phyloP scores from a whole-genome alignment of 768 basidiomycete species.

The Tephrocybe rancida region DNA sequence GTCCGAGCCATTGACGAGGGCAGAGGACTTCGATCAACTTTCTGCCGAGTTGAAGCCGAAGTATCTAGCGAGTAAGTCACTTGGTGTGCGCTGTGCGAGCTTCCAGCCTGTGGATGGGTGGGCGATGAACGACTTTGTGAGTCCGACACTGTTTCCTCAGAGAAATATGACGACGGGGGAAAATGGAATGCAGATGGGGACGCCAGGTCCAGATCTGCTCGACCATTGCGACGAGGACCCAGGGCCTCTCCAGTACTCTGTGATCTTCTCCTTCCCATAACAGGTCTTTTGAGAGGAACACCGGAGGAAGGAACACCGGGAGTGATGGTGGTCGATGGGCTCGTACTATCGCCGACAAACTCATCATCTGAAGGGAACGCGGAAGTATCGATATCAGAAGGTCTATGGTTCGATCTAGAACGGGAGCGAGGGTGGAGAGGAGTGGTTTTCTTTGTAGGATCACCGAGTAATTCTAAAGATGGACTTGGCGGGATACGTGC shows the following conservation, averaged over 20 bases:
- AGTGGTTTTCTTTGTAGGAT: slow-evolving; percentile 2
- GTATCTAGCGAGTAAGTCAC: slow-evolving; percentile 60
- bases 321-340: slow-evolving; percentile 15
- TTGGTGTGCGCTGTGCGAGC: slow-evolving; percentile 46
- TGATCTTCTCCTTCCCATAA: slow-evolving; percentile 41
- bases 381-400: slow-evolving; percentile 1
- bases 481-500: slow-evolving; percentile 10
- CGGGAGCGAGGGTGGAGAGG: slow-evolving; percentile 5
- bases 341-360: slow-evolving; percentile 7
- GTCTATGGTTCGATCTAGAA: background rate
- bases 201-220: slow-evolving; percentile 28
- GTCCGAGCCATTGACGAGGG: slow-evolving; percentile 39
- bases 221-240: slow-evolving; percentile 10
- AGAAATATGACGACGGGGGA: slow-evolving; percentile 29
- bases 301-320: slow-evolving; percentile 21
- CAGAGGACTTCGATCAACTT: slow-evolving; percentile 21
- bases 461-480: slow-evolving; percentile 7
- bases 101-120: slow-evolving; percentile 27
- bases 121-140: slow-evolving; percentile 30
- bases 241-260: slow-evolving; percentile 40
- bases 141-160: slow-evolving; percentile 18
- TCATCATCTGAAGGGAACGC: slow-evolving; percentile 7
- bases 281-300: slow-evolving; percentile 1
- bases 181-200: slow-evolving; percentile 47
- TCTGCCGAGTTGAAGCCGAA: slow-evolving; percentile 30